phyloP scores from a whole-genome alignment of 2,329 filamentous ascomycete species.

The Amylocarpus encephaloides region DNA sequence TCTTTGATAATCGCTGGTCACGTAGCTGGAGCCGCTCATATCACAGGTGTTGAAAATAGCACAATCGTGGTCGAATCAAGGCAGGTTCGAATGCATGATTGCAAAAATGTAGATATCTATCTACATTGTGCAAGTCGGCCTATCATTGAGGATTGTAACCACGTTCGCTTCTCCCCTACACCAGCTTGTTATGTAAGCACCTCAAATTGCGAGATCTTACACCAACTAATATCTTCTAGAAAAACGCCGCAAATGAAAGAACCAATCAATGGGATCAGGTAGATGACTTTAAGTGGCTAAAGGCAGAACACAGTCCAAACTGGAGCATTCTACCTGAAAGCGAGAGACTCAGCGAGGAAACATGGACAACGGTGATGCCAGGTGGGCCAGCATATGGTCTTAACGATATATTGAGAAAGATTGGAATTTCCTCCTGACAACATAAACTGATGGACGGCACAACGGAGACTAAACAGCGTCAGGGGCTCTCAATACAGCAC shows the following conservation, averaged over 20 bases:
- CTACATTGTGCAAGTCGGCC: slow-evolving; percentile 75
- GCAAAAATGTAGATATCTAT: slow-evolving; percentile 74
- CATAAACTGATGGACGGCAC: neutral
- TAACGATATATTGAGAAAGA: slow-evolving; percentile 56
- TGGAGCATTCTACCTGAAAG: slow-evolving; percentile 65
- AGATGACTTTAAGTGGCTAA: slow-evolving; percentile 97
- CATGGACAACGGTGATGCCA: slow-evolving; percentile 65
- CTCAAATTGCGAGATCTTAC: neutral
- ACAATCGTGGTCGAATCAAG: slow-evolving; percentile 72
- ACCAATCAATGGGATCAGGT: slow-evolving; percentile 80
- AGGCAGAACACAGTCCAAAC: slow-evolving; percentile 77
- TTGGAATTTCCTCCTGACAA: slow-evolving; percentile 32
- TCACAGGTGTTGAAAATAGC: slow-evolving; percentile 67
- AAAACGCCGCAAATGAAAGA: slow-evolving; percentile 22
- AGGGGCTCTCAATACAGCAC: no score
- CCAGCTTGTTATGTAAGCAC: slow-evolving; percentile 61
- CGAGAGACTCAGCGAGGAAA: slow-evolving; percentile 50
- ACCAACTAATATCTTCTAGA: slow-evolving; percentile 18
- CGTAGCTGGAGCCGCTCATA: slow-evolving; percentile 73
- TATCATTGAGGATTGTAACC: slow-evolving; percentile 84
- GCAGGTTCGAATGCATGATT: slow-evolving; percentile 93
- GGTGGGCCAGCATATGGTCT: slow-evolving; percentile 56
- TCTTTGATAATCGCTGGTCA: slow-evolving; percentile 73
- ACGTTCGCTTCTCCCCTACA: slow-evolving; percentile 72
- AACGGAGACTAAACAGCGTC: neutral